A percentile compares a stretch with the other conserved stretches of the same genome.
phyloP scores from a whole-genome alignment of 2,329 filamentous ascomycete genomes.

The Tolypocladium amazonense region DNA sequence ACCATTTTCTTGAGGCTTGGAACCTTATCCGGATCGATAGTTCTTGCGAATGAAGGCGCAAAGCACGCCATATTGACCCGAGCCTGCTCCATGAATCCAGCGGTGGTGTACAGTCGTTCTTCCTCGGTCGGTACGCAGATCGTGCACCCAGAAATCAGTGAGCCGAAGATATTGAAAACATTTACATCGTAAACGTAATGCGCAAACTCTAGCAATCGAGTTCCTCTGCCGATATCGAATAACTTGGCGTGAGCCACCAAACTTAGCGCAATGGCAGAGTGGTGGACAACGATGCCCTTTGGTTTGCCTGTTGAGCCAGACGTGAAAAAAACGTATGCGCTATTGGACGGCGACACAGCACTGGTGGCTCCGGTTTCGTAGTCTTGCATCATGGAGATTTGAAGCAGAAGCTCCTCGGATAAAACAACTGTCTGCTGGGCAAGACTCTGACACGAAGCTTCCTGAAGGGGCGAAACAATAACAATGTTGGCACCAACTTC shows the following conservation, averaged over 20 bases:
- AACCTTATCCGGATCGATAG: slow-evolving; percentile 1
- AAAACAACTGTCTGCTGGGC: neutral
- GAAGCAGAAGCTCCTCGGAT: neutral
- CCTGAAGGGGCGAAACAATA: neutral
- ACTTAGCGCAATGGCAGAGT: neutral
- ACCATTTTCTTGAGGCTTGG: neutral
- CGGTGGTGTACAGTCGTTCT: slow-evolving; percentile 1
- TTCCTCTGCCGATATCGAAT: neutral
- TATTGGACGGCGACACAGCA: neutral
- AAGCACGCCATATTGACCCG: slow-evolving; percentile 1
- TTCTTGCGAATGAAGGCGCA: slow-evolving; percentile 3
- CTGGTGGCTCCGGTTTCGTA: neutral
- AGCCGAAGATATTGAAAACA: neutral
- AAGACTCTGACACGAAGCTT: neutral
- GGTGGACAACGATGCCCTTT: neutral
- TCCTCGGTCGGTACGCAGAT: neutral
- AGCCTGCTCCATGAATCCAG: slow-evolving; percentile 1
- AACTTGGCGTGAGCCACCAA: neutral
- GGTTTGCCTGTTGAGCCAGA: neutral
- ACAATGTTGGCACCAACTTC: neutral
- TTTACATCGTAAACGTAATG: neutral
- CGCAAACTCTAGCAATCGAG: neutral
- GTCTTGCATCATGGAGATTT: neutral
- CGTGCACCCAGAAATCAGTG: neutral
- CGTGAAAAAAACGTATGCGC: neutral